Percentiles rank a stretch among this genome's conserved stretches.
These are phyloP conservation scores for Neonectria sp. DNA, from an alignment of 2,329 filamentous ascomycete genomes.

Conservation along the genomic window DNA sequence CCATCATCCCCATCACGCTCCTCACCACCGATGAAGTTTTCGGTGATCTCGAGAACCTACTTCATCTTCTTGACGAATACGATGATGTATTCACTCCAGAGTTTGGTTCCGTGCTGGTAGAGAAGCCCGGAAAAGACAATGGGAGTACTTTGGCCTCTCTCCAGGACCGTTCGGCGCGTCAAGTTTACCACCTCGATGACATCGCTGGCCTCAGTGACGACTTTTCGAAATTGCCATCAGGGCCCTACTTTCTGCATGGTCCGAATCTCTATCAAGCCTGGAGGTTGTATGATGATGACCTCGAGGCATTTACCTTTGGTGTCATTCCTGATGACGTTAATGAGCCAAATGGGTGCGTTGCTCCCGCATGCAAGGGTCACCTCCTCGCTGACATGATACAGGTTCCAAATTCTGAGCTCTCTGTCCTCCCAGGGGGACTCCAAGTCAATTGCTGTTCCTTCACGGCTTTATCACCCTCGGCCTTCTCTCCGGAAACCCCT, in stretches of 20 bases:
- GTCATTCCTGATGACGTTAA: constrained; percentile 54
- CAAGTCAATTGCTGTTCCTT: constrained; percentile 56
- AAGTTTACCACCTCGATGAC: constrained; percentile 43
- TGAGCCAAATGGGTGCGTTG: constrained; percentile 45
- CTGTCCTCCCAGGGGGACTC: constrained; percentile 46
- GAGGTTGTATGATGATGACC: constrained; percentile 57
- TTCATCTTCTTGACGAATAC: constrained; percentile 51
- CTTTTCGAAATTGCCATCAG: constrained; percentile 53
- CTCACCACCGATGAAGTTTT: constrained; percentile 57
- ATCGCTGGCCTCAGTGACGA: constrained; percentile 33
- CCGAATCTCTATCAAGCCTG: constrained; percentile 60
- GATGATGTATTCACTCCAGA: constrained; percentile 59
- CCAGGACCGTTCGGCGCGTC: background rate
- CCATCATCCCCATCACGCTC: constrained; percentile 58
- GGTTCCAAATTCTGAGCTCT: constrained; percentile 50
- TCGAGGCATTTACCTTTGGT: constrained; percentile 56
- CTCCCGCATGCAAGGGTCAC: background rate
- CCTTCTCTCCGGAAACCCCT: constrained; percentile 52
- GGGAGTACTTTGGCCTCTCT: constrained; percentile 13
- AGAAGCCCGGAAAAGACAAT: constrained; percentile 51
- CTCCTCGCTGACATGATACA: constrained; percentile 36
- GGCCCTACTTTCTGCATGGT: constrained; percentile 59
- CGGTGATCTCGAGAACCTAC: constrained; percentile 52
- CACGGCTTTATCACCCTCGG: constrained; percentile 52
- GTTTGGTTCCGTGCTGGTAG: constrained; percentile 57